These are phyloP conservation scores for Boechera retrofracta DNA, from an alignment of 345 rosid species.

Conservation along the genomic window DNA sequence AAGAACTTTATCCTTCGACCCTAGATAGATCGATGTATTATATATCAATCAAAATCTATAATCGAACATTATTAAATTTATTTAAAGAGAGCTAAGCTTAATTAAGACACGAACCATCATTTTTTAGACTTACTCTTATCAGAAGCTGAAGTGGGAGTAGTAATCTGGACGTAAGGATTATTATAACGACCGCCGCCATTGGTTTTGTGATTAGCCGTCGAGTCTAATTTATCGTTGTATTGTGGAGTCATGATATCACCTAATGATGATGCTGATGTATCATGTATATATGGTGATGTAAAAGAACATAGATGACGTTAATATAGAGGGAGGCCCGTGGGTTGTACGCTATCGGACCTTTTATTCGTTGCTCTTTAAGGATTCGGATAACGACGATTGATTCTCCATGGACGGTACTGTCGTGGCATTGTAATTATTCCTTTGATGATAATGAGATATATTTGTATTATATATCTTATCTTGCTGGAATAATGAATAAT, in stretches of 20 bases:
- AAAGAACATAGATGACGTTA: neutral
- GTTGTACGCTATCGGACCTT: conserved; percentile 26
- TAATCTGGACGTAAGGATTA: conserved; percentile 55
- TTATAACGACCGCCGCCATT: conserved; percentile 30
- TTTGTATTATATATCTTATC: conserved; percentile 15
- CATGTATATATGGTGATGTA: neutral
- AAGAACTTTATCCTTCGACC: conserved; percentile 55
- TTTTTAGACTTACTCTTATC: conserved; percentile 45
- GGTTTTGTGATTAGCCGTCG: conserved; percentile 24
- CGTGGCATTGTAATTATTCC: neutral
- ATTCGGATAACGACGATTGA: conserved; percentile 19
- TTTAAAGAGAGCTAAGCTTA: neutral
- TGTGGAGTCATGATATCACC: conserved; percentile 25
- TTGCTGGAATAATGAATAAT: neutral
- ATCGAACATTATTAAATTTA: neutral
- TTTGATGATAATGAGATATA: neutral
- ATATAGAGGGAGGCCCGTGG: conserved; percentile 31
- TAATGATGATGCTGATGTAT: neutral
- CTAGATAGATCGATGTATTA: conserved; percentile 39
- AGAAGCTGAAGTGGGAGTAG: conserved; percentile 48
- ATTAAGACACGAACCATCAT: neutral
- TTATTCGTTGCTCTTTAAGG: neutral
- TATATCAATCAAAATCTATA: conserved; percentile 8
- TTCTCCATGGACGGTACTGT: conserved; percentile 10
- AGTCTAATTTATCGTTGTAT: conserved; percentile 10